phyloP scores from a whole-genome alignment of 257 asterid species.

The Verbena officinalis region DNA sequence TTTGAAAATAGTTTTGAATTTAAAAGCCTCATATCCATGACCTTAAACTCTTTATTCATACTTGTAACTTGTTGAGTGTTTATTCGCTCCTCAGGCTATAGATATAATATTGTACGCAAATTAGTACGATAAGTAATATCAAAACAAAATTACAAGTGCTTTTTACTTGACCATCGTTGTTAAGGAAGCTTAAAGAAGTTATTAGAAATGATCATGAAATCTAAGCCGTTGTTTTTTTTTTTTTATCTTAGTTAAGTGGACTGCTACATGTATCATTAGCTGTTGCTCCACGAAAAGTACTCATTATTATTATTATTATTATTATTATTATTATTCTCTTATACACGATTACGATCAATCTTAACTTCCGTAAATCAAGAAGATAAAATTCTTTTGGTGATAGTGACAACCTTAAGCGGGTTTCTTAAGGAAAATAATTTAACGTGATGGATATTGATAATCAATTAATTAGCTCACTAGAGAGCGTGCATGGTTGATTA shows the following conservation, averaged over 20 bases:
- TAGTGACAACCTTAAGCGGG: background rate
- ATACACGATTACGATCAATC: too few relatives aligned
- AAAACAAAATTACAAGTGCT: background rate
- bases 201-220: background rate
- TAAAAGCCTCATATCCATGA: too few relatives aligned
- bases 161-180: background rate
- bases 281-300: background rate
- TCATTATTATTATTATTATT: background rate
- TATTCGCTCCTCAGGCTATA: too few relatives aligned
- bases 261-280: background rate
- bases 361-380: background rate
- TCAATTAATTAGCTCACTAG: too few relatives aligned
- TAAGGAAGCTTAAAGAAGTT: slow-evolving; percentile 11
- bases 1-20: too few relatives aligned
- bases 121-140: too few relatives aligned
- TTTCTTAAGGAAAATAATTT: background rate
- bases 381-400: background rate
- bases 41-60: background rate
- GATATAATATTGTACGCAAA: too few relatives aligned
- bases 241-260: background rate
- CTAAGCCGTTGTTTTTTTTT: background rate
- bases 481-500: too few relatives aligned
- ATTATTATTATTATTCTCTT: too few relatives aligned
- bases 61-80: too few relatives aligned
- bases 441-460: background rate